phyloP scores from a whole-genome alignment of 2,329 filamentous ascomycete species.

The Trichoderma sp. region DNA sequence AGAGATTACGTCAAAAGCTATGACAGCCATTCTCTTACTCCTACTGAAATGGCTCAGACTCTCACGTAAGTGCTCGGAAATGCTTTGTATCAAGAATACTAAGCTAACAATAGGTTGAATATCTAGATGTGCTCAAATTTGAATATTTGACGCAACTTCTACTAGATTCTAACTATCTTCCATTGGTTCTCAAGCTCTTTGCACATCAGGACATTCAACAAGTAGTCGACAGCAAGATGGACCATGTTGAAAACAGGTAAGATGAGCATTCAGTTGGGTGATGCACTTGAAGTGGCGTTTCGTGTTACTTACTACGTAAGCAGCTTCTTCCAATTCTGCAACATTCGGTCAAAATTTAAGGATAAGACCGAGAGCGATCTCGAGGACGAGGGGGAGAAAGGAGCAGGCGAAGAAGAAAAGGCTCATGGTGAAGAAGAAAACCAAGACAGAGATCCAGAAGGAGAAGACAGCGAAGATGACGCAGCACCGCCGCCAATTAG shows the following conservation, averaged over 20 bases:
- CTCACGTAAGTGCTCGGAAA: slow-evolving; percentile 68
- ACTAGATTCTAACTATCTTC: slow-evolving; percentile 93
- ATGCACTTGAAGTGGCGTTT: neutral
- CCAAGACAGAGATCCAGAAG: slow-evolving; percentile 38
- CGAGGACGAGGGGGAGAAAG: slow-evolving; percentile 34
- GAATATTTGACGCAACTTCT: slow-evolving; percentile 94
- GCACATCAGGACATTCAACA: slow-evolving; percentile 93
- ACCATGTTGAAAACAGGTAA: slow-evolving; percentile 80
- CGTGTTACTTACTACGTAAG: neutral
- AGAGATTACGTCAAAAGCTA: slow-evolving; percentile 88
- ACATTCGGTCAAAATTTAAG: slow-evolving; percentile 61
- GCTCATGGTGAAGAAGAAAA: slow-evolving; percentile 39
- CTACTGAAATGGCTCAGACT: slow-evolving; percentile 95
- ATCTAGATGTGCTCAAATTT: slow-evolving; percentile 84
- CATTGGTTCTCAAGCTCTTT: slow-evolving; percentile 88
- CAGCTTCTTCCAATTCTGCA: slow-evolving; percentile 92
- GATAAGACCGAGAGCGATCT: slow-evolving; percentile 40
- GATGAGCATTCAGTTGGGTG: slow-evolving; percentile 29
- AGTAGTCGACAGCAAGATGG: slow-evolving; percentile 81
- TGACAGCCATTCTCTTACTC: slow-evolving; percentile 86
- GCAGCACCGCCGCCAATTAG: slow-evolving; percentile 83
- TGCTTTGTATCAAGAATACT: neutral
- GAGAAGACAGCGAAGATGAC: slow-evolving; percentile 69
- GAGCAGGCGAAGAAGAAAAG: slow-evolving; percentile 31
- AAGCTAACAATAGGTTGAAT: neutral